phyloP scores from a whole-genome alignment of 768 basidiomycete species.

The Suillus lakei region DNA sequence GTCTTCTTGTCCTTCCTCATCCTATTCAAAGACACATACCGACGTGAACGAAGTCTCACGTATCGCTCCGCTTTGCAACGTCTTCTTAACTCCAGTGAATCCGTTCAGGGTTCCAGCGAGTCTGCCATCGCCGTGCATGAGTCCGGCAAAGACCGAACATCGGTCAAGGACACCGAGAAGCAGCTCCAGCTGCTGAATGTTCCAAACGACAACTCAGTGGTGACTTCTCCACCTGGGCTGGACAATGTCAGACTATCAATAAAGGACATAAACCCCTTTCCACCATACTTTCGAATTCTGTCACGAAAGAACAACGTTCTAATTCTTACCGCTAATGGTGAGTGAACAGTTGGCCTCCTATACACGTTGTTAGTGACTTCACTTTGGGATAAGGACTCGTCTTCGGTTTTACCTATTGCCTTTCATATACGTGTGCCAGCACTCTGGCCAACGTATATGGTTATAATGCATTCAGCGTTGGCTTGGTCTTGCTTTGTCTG shows the following conservation, averaged over 20 bases:
- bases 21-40: slow-evolving; percentile 83
- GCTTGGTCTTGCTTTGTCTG: slow-evolving; percentile 75
- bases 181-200: slow-evolving; percentile 29
- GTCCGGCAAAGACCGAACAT: slow-evolving; percentile 17
- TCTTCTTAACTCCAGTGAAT: slow-evolving; percentile 34
- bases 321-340: slow-evolving; percentile 49
- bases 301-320: slow-evolving; percentile 68
- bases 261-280: slow-evolving; percentile 76
- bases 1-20: slow-evolving; percentile 61
- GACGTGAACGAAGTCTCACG: slow-evolving; percentile 77
- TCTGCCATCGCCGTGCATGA: slow-evolving; percentile 17
- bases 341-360: neutral
- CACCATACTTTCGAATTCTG: slow-evolving; percentile 62
- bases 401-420: slow-evolving; percentile 72
- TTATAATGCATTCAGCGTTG: slow-evolving; percentile 72
- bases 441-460: slow-evolving; percentile 67
- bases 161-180: slow-evolving; percentile 17
- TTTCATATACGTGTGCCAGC: slow-evolving; percentile 76
- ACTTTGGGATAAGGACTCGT: slow-evolving; percentile 52
- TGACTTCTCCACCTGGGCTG: slow-evolving; percentile 19
- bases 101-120: slow-evolving; percentile 26
- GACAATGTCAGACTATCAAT: slow-evolving; percentile 57
- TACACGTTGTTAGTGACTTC: slow-evolving; percentile 15
- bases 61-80: slow-evolving; percentile 72
- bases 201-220: slow-evolving; percentile 18